phyloP scores from a whole-genome alignment of 163 green algal species.

The Chloromonas sp. region DNA sequence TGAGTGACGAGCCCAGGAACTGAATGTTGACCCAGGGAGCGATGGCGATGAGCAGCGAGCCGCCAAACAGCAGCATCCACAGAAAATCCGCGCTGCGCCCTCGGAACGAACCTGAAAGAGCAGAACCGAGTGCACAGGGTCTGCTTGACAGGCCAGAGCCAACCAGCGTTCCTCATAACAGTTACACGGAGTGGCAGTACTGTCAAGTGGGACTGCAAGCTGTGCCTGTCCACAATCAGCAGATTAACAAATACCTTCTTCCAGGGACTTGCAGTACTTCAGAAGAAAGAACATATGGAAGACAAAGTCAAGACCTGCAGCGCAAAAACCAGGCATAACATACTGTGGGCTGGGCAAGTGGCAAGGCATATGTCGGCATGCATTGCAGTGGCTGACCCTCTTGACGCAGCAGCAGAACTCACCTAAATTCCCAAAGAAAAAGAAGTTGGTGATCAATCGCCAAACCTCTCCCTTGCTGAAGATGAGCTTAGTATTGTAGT shows the following conservation, averaged over 20 bases:
- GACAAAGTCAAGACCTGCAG: constrained; percentile 92
- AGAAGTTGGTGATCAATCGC: constrained; percentile 95
- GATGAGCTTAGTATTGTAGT: constrained; percentile 93
- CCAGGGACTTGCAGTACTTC: constrained; percentile 92
- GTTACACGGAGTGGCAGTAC: too few relatives aligned
- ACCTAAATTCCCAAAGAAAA: constrained; percentile 91
- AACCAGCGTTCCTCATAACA: too few relatives aligned
- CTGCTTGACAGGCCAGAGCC: too few relatives aligned
- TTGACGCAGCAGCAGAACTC: background rate
- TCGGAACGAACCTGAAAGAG: constrained; percentile 73
- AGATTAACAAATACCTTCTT: constrained; percentile 66
- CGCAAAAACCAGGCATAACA: background rate
- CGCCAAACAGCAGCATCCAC: constrained; percentile 95
- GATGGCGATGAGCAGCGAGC: constrained; percentile 61
- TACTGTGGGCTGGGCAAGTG: background rate
- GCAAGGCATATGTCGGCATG: too few relatives aligned
- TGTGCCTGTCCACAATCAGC: too few relatives aligned
- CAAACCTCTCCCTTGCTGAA: constrained; percentile 86
- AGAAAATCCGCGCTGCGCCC: constrained; percentile 90
- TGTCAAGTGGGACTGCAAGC: too few relatives aligned
- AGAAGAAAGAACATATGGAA: constrained; percentile 99
- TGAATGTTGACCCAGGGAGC: constrained; percentile 89
- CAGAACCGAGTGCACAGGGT: background rate
- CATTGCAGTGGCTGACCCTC: too few relatives aligned
- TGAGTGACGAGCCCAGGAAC: constrained; percentile 90